Evolutionary conservation across 2,329 filamentous ascomycete species (phyloP), one percentile per base, ranked within the genome.

Genomic region (Colletotrichum lupini): DNA sequence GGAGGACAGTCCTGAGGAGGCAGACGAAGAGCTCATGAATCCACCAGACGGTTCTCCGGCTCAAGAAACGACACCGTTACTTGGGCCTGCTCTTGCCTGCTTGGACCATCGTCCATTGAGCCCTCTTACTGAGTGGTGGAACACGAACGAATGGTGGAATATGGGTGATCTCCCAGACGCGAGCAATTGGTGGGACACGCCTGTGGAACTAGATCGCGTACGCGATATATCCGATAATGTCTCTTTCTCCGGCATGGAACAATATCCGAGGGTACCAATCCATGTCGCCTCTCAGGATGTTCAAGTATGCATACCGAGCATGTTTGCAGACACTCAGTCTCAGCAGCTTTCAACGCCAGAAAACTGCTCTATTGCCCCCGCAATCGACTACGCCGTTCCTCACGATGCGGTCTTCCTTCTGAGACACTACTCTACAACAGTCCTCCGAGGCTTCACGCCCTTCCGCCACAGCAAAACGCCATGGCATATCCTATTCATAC

Each of bases 401-500:
- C 74, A 78, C 24, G 81, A 84, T 74, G 81, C 82, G 1, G 76
- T 82, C 9, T 80, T 81, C 57, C 77, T 85, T 0, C 77, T 85
- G 28, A 81, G 81, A 28, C 80, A 84, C 67, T 85, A 84, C 71
- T 77, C 77, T 2, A 80, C 80, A 1, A 80, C 78, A 4, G 80
- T 85, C 3, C 78, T 84, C 22, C 76, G 75, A 4, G 69, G 82
- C 3, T 77, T 85, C 62, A 82, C 83, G 1, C 83, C 82, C 1
- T 78, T 83, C 35, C 77, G 79, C 14, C 79, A 83, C 62, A 79
- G 77, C 46, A 84, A 85, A 74, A 83, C 83, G 2, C 83, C 83
- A 1, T 84, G 83, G 83, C 81, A 84, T 67, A 76, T 83, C 5
- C 77, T 85, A 0, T 83, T 84, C 57, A 76, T 85, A 12, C 82